Percentiles rank a stretch among this genome's conserved stretches.
These are phyloP conservation scores for Fusarium virguliforme DNA, from an alignment of 2,329 filamentous ascomycete species.

Conservation along the genomic window DNA sequence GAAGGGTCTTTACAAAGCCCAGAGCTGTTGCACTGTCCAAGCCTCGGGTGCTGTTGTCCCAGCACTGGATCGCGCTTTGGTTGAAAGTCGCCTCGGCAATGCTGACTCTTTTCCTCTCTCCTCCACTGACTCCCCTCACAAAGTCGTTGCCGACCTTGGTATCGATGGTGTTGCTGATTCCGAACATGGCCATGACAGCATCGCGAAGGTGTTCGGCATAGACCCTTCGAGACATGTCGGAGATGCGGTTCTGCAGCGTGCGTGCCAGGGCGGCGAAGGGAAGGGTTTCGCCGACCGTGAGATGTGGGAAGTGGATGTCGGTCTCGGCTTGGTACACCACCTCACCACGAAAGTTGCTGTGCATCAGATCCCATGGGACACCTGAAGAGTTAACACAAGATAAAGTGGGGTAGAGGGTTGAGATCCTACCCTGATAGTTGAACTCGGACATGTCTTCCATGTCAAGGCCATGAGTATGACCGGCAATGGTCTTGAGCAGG, in stretches of 20 bases:
- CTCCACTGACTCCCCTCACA: slow-evolving; percentile 80
- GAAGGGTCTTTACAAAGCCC: slow-evolving; percentile 42
- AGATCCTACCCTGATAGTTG: slow-evolving; percentile 27
- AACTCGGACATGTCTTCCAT: slow-evolving; percentile 31
- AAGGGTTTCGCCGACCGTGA: slow-evolving; percentile 38
- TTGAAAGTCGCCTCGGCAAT: slow-evolving; percentile 78
- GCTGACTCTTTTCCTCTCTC: slow-evolving; percentile 82
- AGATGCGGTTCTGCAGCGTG: slow-evolving; percentile 29
- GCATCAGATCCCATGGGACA: slow-evolving; percentile 34
- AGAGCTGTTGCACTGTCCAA: slow-evolving; percentile 48
- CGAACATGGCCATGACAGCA: slow-evolving; percentile 68
- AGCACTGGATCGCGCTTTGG: slow-evolving; percentile 60
- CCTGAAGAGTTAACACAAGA: slow-evolving; percentile 13
- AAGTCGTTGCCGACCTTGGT: slow-evolving; percentile 80
- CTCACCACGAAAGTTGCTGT: slow-evolving; percentile 33
- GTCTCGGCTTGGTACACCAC: slow-evolving; percentile 39
- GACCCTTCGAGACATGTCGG: slow-evolving; percentile 11
- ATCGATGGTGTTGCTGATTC: slow-evolving; percentile 79
- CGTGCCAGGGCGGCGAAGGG: slow-evolving; percentile 34
- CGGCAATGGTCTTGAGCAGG: slow-evolving; percentile 36
- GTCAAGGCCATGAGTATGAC: slow-evolving; percentile 33
- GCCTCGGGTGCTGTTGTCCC: slow-evolving; percentile 52
- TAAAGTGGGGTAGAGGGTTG: background rate
- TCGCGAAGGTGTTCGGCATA: slow-evolving; percentile 61
- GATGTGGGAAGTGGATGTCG: slow-evolving; percentile 35